Conservation (phyloP, 331 rosid genomes). For the Rhamnella rubrinervis region DNA sequence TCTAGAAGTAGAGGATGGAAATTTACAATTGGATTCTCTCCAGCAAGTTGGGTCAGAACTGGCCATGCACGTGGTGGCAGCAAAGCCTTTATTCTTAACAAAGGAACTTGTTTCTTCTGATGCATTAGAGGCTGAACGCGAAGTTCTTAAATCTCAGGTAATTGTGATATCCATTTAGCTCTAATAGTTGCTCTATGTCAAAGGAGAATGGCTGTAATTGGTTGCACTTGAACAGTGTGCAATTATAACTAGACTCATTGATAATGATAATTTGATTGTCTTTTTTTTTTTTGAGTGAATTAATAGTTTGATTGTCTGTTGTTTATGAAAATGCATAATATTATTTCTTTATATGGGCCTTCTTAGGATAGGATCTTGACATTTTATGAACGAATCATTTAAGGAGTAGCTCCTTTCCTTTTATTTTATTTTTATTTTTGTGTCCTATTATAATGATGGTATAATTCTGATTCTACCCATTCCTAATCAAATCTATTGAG, state of each 20-base stretch:
- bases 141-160: constrained; percentile 93
- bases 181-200: background rate
- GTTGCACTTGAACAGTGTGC: background rate
- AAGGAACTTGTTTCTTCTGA: constrained; percentile 79
- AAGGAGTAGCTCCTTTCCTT: too few species aligned
- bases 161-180: constrained; percentile 17
- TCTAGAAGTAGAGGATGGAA: constrained; percentile 68
- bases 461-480: too few species aligned
- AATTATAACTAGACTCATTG: background rate
- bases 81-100: constrained; percentile 83
- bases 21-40: constrained; percentile 53
- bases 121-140: constrained; percentile 72
- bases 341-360: background rate
- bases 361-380: background rate
- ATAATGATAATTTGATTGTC: background rate
- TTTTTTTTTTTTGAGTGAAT: too few species aligned
- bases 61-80: constrained; percentile 95
- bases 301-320: background rate
- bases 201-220: background rate
- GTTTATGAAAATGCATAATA: background rate
- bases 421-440: background rate
- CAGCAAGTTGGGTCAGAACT: constrained; percentile 82
- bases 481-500: too few species aligned
- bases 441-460: background rate
- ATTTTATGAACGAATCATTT: background rate